phyloP scores from a whole-genome alignment of 164 flowering plant genomes.

The Litsea cubeba region DNA sequence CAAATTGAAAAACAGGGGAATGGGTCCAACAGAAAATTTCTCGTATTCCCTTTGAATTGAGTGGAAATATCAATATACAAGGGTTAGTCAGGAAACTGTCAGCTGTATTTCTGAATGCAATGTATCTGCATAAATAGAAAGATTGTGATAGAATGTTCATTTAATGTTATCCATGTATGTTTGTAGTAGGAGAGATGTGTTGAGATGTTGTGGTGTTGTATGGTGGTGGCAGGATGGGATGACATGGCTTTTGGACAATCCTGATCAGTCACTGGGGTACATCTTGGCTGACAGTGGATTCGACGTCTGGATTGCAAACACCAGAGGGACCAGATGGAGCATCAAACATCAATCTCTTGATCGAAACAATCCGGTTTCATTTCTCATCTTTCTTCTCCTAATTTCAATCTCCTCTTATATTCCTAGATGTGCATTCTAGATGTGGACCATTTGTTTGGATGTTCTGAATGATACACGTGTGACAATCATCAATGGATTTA shows the following conservation, averaged over 20 bases:
- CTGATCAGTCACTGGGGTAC: constrained; percentile 50
- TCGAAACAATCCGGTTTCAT: constrained; percentile 27
- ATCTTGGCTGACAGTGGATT: constrained; percentile 64
- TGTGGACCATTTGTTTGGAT: no score
- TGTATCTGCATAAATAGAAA: no score
- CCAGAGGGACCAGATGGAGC: constrained; percentile 67
- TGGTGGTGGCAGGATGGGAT: constrained; percentile 50
- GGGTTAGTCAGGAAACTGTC: no score
- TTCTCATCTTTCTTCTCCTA: not conserved
- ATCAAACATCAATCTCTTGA: constrained; percentile 39
- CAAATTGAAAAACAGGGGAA: no score
- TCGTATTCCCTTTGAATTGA: no score
- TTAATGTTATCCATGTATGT: not conserved
- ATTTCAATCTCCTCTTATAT: not conserved
- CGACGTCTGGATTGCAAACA: constrained; percentile 75
- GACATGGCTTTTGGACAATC: constrained; percentile 58
- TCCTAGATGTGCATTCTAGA: not conserved
- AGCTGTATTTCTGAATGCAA: no score
- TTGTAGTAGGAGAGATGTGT: not conserved
- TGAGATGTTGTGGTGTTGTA: not conserved
- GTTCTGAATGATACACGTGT: no score
- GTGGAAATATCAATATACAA: no score
- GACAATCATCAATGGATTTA: no score
- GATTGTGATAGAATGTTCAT: not conserved
- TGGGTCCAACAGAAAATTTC: no score